Evolutionary conservation across 495 filamentous ascomycete genomes (phyloP).

Genomic region (Podospora pseudoanserina): DNA sequence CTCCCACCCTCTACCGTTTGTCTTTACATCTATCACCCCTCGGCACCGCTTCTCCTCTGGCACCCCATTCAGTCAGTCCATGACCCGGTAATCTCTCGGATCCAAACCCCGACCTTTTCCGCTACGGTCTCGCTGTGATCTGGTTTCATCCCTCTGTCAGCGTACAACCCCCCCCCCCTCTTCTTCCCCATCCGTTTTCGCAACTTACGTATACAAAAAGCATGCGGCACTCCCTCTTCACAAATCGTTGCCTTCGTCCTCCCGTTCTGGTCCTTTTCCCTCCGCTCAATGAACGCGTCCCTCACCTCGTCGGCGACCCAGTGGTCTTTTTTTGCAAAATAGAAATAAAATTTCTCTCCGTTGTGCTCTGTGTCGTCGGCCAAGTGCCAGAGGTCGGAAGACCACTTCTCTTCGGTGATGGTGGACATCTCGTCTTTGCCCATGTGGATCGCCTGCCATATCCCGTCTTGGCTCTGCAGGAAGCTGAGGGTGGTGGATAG

Average conservation of each 20-base stretch:
- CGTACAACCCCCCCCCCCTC: not conserved
- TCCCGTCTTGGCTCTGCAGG: slow-evolving; percentile 57
- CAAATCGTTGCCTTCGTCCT: slow-evolving; percentile 71
- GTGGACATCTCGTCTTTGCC: slow-evolving; percentile 65
- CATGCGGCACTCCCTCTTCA: slow-evolving; percentile 70
- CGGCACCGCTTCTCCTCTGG: too few species aligned
- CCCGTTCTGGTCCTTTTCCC: slow-evolving; percentile 22
- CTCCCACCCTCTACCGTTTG: too few species aligned
- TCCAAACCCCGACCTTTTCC: slow-evolving; percentile 59
- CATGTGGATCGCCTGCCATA: slow-evolving; percentile 65
- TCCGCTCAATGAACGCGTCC: slow-evolving; percentile 66
- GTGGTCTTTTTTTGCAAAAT: slow-evolving; percentile 71
- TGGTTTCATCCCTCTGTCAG: slow-evolving; percentile 20
- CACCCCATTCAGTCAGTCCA: not conserved
- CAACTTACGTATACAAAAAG: slow-evolving; percentile 71
- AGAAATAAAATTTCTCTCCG: slow-evolving; percentile 61
- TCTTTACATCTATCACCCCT: too few species aligned
- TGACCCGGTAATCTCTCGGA: slow-evolving; percentile 49
- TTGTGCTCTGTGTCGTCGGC: slow-evolving; percentile 29
- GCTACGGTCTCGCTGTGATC: slow-evolving; percentile 64
- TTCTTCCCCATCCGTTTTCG: too few species aligned
- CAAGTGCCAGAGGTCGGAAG: slow-evolving; percentile 73
- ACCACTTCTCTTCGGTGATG: slow-evolving; percentile 77
- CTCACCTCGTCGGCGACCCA: slow-evolving; percentile 79
- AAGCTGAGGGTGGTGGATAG: slow-evolving; percentile 60